Evolutionary conservation across 1,284 basidiomycete species (phyloP), one percentile per base, ranked within the genome.

Genomic region (Leccinum fallax): DNA sequence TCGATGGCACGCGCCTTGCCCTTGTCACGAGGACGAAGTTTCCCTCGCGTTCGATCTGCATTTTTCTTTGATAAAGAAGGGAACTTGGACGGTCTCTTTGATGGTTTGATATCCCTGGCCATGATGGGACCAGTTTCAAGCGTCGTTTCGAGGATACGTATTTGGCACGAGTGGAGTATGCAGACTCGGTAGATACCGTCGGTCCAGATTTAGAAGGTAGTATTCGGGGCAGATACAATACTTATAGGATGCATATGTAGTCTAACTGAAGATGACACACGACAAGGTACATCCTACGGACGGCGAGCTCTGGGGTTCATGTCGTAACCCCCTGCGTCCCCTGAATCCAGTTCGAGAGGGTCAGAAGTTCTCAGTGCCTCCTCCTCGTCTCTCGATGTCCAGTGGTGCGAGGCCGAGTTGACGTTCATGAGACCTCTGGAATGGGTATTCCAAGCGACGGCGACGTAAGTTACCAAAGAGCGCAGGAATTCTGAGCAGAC

Each of bases 321-420:
- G 21, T 38, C 32, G 9, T 54, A 48, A n/a, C n/a, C 54, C 40
- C 36, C 54, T n/a, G 11, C 43, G 21, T 53, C 48, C 28, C 62
- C 63, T 21, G 51, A 10, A 1, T 59, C 64, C 1, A 15, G n/a
- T 46, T 74, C 74, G 24, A 71, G 71, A 32, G 71, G 67, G 46
- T 73, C 73, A 21, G 63, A 36, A 24, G 6, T 38, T 24, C 71
- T 64, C 5, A 73, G 55, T 9, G 72, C 74, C 38, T 69, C 71
- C 28, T 74, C 72, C 38, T 73, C 72, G 10, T 75, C 72, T 63
- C 73, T 66, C 24, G 74, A 72, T 10, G 70, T 69, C 72, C 72
- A 73, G 38, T 76, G 72, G 26, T 73, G 74, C 5, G 74, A 73
- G 49, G 67, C 2, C 26, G 66, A 4, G 36, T 75, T 73, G 5